These are phyloP conservation scores for Pontederia crassipes DNA, from an alignment of 176 grass and related monocot species.

Conservation along the genomic window DNA sequence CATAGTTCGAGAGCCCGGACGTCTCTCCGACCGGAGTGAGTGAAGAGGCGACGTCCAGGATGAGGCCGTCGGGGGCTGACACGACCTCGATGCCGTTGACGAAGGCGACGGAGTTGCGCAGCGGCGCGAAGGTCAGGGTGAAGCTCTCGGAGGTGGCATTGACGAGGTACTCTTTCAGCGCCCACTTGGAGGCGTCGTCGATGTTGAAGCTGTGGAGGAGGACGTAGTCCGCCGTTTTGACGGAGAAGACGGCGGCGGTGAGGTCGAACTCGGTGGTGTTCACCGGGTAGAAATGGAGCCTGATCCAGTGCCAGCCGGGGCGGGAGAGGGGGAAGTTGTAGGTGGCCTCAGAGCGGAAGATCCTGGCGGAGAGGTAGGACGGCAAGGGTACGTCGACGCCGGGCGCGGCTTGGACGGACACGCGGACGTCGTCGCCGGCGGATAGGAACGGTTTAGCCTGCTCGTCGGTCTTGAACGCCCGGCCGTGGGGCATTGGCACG, in stretches of 20 bases:
- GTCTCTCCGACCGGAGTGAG: constrained; percentile 38
- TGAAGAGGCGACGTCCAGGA: constrained; percentile 40
- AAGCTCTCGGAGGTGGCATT: constrained; percentile 58
- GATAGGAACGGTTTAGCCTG: constrained; percentile 49
- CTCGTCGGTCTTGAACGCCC: constrained; percentile 57
- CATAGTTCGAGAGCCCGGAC: constrained; percentile 25
- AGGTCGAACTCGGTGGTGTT: constrained; percentile 55
- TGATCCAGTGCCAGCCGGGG: constrained; percentile 70
- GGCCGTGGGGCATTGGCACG: constrained; percentile 26
- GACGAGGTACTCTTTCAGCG: constrained; percentile 58
- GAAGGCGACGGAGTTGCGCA: constrained; percentile 53
- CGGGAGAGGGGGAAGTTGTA: constrained; percentile 63
- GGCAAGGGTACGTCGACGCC: constrained; percentile 25
- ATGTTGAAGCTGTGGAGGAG: constrained; percentile 62
- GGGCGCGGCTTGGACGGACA: constrained; percentile 28
- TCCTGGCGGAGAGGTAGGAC: constrained; percentile 47
- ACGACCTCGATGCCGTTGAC: constrained; percentile 90
- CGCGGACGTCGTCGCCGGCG: constrained; percentile 44
- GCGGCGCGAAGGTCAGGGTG: constrained; percentile 44
- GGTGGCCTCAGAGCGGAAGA: constrained; percentile 57
- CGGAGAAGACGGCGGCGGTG: constrained; percentile 37
- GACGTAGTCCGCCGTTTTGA: constrained; percentile 26
- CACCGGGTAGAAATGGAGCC: constrained; percentile 63
- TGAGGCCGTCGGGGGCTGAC: constrained; percentile 54
- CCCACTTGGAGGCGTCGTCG: constrained; percentile 24